Evolutionary conservation across 164 flowering plant species (phyloP).

Genomic region (Dillenia turbinata): DNA sequence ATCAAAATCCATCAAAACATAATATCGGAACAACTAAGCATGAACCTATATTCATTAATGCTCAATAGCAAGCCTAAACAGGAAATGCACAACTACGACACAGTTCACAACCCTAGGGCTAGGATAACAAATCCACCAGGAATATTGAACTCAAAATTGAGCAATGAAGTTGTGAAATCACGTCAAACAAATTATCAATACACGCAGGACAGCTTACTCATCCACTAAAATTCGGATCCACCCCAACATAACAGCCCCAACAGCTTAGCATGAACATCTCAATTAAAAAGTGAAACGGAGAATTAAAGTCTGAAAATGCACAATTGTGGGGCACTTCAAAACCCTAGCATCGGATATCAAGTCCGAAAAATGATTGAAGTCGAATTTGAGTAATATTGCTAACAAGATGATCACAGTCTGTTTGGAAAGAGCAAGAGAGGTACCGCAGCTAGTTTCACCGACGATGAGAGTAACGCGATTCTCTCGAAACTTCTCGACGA

Average conservation of each 20-base stretch:
- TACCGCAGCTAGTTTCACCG: conserved; percentile 98
- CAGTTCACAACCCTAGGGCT: no score
- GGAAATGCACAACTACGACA: no score
- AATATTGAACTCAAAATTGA: no score
- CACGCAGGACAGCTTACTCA: no score
- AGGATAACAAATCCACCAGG: no score
- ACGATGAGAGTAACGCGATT: conserved; percentile 93
- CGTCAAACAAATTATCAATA: no score
- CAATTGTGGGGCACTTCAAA: no score
- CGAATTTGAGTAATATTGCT: no score
- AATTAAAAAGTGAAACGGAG: not conserved
- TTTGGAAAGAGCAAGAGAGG: not conserved
- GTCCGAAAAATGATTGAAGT: not conserved
- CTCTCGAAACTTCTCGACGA: conserved; percentile 65
- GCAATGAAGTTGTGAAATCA: no score
- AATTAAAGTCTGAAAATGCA: not conserved
- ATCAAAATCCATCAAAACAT: not conserved
- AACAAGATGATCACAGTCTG: not conserved
- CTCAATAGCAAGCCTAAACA: no score
- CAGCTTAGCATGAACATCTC: not conserved
- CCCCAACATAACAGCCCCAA: no score
- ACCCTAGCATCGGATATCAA: not conserved
- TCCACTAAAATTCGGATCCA: no score
- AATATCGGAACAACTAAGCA: not conserved
- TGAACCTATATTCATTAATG: not conserved